phyloP scores from a whole-genome alignment of 202 grass and related monocot genomes.

The Bolboschoenoplectus hybrid region DNA sequence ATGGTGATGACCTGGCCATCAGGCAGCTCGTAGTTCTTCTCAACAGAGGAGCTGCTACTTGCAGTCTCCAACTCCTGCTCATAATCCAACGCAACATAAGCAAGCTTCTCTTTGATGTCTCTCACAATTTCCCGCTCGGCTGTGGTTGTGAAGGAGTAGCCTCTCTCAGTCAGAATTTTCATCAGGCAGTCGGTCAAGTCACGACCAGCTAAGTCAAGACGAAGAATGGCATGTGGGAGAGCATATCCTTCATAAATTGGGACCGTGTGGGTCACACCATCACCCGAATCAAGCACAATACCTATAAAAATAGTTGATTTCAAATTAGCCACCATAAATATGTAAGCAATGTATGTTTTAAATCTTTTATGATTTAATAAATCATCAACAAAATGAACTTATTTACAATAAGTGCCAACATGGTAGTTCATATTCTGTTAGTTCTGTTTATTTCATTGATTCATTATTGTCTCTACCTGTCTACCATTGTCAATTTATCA shows the following conservation, averaged over 20 bases:
- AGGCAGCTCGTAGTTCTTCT: slow-evolving; percentile 84
- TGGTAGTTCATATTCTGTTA: neutral
- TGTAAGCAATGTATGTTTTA: neutral
- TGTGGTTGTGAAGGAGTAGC: slow-evolving; percentile 84
- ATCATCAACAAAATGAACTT: neutral
- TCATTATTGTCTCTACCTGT: neutral
- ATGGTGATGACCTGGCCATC: slow-evolving; percentile 89
- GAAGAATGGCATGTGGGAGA: slow-evolving; percentile 81
- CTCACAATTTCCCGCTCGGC: slow-evolving; percentile 90
- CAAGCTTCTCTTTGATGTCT: slow-evolving; percentile 92
- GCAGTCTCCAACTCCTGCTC: slow-evolving; percentile 75
- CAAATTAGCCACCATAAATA: slow-evolving; percentile 25
- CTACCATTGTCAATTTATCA: neutral
- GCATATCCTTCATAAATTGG: slow-evolving; percentile 85
- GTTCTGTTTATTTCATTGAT: neutral
- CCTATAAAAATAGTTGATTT: slow-evolving; percentile 41
- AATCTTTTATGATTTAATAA: neutral
- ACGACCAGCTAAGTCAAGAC: slow-evolving; percentile 77
- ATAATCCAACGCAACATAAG: slow-evolving; percentile 76
- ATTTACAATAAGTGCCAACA: neutral
- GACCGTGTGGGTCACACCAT: slow-evolving; percentile 88
- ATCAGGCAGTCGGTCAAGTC: slow-evolving; percentile 82
- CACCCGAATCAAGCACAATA: slow-evolving; percentile 84
- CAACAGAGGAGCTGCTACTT: slow-evolving; percentile 68
- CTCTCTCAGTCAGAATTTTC: slow-evolving; percentile 91